Conservation (phyloP, 75 land plant species). For the Azolla pinnata region DNA sequence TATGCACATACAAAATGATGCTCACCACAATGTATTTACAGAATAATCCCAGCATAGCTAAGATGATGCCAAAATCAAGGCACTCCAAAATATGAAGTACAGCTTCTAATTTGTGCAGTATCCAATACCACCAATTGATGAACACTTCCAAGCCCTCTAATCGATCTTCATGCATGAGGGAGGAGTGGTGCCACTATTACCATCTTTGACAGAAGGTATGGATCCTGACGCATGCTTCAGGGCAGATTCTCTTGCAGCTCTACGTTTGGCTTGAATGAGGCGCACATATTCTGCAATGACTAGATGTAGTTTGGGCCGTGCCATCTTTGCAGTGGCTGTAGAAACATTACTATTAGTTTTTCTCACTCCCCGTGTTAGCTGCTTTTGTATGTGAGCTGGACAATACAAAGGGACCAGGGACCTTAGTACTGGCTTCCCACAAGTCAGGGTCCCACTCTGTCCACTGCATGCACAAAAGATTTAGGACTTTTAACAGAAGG, state of each 20-base stretch:
- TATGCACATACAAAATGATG: no score
- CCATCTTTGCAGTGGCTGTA: slow-evolving; percentile 27
- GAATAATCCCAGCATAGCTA: no score
- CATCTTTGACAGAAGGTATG: no score
- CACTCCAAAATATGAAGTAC: background rate
- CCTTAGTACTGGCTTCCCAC: slow-evolving; percentile 71
- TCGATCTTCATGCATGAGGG: background rate
- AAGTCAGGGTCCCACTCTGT: slow-evolving; percentile 40
- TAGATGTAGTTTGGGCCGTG: slow-evolving; percentile 56
- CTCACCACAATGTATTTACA: no score
- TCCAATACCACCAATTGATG: background rate
- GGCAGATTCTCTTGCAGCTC: slow-evolving; percentile 18
- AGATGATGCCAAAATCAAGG: background rate
- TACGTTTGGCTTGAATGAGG: slow-evolving; percentile 55
- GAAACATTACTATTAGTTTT: slow-evolving; percentile 50
- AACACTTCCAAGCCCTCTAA: no score
- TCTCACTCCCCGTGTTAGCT: slow-evolving; percentile 41
- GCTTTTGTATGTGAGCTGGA: slow-evolving; percentile 46
- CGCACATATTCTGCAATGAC: slow-evolving; percentile 64
- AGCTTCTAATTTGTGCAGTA: background rate
- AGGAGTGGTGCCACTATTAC: background rate
- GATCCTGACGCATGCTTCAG: slow-evolving; percentile 5
- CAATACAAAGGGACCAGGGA: slow-evolving; percentile 58
- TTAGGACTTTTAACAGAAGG: no score
- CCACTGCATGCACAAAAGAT: no score